phyloP scores from a whole-genome alignment of 352 stramenopile species.

The Globisporangium heterothallicum region DNA sequence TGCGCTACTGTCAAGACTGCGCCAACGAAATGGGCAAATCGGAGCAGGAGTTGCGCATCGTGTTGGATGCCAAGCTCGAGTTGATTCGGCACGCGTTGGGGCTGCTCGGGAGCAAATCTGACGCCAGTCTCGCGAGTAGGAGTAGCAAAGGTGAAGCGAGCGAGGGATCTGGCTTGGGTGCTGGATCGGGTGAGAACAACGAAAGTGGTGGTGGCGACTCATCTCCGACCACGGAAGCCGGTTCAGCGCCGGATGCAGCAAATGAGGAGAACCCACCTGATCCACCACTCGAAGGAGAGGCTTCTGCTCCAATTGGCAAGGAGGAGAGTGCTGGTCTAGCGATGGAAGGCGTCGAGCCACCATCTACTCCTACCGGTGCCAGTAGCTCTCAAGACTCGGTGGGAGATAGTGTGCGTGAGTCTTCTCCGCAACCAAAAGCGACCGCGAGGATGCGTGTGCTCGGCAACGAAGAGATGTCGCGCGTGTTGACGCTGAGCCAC shows the following conservation, averaged over 20 bases:
- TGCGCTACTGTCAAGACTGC: constrained; percentile 75
- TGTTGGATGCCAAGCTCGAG: constrained; percentile 58
- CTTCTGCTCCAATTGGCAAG: neutral
- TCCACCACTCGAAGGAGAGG: neutral
- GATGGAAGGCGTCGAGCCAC: neutral
- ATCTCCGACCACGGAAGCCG: neutral
- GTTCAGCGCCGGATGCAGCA: neutral
- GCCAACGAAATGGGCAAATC: constrained; percentile 63
- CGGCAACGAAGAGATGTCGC: constrained; percentile 38
- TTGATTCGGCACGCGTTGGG: constrained; percentile 45
- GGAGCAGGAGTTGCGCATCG: constrained; percentile 54
- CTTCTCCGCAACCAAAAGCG: neutral
- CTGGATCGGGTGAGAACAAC: neutral
- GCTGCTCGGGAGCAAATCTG: constrained; percentile 19
- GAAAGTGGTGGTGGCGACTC: neutral
- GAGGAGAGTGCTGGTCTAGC: neutral
- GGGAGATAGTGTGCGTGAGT: neutral
- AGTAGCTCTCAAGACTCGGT: neutral
- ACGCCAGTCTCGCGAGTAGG: neutral
- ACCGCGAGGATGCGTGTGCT: constrained; percentile 10
- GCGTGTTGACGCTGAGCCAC: constrained; percentile 47
- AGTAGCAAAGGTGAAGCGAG: neutral
- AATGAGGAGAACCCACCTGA: neutral
- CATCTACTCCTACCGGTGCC: neutral
- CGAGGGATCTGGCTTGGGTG: neutral